phyloP scores from a whole-genome alignment of 176 grass and related monocot species.

The Elaeis guineensis region DNA sequence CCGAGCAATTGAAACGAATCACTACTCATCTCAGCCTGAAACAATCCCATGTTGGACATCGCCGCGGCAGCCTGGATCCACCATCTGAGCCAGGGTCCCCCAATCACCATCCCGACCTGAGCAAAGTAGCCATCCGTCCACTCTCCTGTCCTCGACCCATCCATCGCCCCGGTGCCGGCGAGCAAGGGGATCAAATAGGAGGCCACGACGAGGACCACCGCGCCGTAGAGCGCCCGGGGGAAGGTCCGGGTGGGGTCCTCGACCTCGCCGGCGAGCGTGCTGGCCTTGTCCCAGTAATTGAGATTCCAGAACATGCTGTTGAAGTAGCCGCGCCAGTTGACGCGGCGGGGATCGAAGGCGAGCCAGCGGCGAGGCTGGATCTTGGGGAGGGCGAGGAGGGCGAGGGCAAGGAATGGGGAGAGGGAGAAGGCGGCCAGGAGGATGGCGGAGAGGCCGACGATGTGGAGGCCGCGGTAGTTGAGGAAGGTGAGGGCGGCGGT shows the following conservation, averaged over 20 bases:
- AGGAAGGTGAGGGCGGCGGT: slow-evolving; percentile 81
- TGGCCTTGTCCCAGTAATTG: slow-evolving; percentile 98
- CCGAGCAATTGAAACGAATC: slow-evolving; percentile 94
- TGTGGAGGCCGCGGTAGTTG: slow-evolving; percentile 75
- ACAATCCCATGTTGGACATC: slow-evolving; percentile 96
- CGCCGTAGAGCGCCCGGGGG: slow-evolving; percentile 74
- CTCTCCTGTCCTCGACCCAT: slow-evolving; percentile 35
- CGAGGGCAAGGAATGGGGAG: slow-evolving; percentile 75
- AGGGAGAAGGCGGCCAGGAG: slow-evolving; percentile 75
- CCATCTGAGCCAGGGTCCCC: slow-evolving; percentile 61
- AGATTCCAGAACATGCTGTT: slow-evolving; percentile 99
- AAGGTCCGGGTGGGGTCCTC: slow-evolving; percentile 46
- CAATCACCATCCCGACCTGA: slow-evolving; percentile 53
- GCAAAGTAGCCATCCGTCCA: slow-evolving; percentile 94
- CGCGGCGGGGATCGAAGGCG: slow-evolving; percentile 25
- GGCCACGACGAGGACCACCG: slow-evolving; percentile 55
- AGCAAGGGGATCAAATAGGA: slow-evolving; percentile 76
- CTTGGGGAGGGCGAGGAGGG: slow-evolving; percentile 55
- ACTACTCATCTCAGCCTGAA: slow-evolving; percentile 95
- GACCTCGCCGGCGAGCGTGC: slow-evolving; percentile 86
- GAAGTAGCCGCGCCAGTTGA: slow-evolving; percentile 57
- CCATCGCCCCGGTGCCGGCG: slow-evolving; percentile 65
- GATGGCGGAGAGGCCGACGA: slow-evolving; percentile 79
- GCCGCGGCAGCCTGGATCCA: slow-evolving; percentile 89
- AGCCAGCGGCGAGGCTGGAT: slow-evolving; percentile 75